Evolutionary conservation across 2,329 filamentous ascomycete species (phyloP).

Genomic region (Penicillium concentricum): DNA sequence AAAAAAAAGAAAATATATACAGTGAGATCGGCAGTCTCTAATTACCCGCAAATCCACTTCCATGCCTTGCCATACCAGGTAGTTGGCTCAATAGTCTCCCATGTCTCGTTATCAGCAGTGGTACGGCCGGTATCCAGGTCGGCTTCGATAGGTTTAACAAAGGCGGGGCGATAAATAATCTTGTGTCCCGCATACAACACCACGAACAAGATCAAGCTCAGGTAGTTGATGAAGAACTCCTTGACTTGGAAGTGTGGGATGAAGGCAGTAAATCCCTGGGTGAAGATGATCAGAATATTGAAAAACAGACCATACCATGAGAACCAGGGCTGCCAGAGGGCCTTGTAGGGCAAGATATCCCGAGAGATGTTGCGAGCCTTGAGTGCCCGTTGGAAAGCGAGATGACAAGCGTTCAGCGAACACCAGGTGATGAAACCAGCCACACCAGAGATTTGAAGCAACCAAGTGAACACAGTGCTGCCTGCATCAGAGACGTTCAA

Average conservation of each 20-base stretch:
- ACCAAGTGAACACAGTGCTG: constrained; percentile 55
- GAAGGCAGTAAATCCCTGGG: constrained; percentile 67
- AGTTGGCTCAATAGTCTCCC: constrained; percentile 34
- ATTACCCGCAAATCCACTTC: constrained; percentile 22
- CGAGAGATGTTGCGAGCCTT: constrained; percentile 57
- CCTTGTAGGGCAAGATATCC: constrained; percentile 60
- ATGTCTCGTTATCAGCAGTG: constrained; percentile 35
- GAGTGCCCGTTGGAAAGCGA: constrained; percentile 63
- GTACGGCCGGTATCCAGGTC: constrained; percentile 46
- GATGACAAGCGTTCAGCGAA: constrained; percentile 53
- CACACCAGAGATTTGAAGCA: constrained; percentile 36
- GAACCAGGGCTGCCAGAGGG: constrained; percentile 62
- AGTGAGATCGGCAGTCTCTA: background rate
- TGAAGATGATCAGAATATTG: constrained; percentile 63
- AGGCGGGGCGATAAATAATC: constrained; percentile 33
- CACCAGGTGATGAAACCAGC: constrained; percentile 37
- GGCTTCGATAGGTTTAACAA: constrained; percentile 41
- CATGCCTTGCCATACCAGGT: constrained; percentile 32
- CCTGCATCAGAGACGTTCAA: constrained; percentile 65
- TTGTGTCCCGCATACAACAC: constrained; percentile 63
- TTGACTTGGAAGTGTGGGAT: constrained; percentile 57
- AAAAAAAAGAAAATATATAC: background rate
- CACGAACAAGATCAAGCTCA: constrained; percentile 63
- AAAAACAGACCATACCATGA: constrained; percentile 66
- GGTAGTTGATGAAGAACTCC: constrained; percentile 63